Base-by-base conservation (phyloP, 768 basidiomycete species). In the Lepiota brunneoincarnata region DNA sequence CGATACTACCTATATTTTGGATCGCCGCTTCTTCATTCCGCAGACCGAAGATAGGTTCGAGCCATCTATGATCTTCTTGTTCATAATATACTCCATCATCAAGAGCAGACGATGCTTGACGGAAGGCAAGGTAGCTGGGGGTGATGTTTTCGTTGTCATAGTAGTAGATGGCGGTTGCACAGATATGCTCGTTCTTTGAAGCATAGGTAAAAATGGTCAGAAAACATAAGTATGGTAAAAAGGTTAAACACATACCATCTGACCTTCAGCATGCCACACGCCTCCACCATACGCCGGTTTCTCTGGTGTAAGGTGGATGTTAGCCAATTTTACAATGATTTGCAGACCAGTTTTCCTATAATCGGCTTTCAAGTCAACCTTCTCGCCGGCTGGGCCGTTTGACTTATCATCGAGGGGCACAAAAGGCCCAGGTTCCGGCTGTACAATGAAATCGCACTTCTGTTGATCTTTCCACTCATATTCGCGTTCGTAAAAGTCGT, bases 131-230 rank as follows among this genome's bases (percentile, higher is more conserved):
- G 4, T 50, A 38, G 9, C 63, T 61, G 0, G 58, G 18, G 1
- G 64, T 65, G 21, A 67, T 66, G 41, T 69, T 71, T 7, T 58
- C 49, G 42, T 42, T 51, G 1, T 62, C 63, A 38, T 67, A 69
- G 51, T 67, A 71, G 53, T 71, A 69, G 10, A 67, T 55, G 2
- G 67, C 54, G 1, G 64, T 64, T 3, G 70, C 69, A 23, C 63
- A 64, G 34, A 70, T 71, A 40, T 66, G 67, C 43, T 72, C 71
- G 42, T 72, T 72, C 64, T 68, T 41, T 15, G 40, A 18, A 18
- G 18, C n/a, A 17, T 23, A 15, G 36, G 9, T 24, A 12, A 12
- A 23, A 15, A 31, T 28, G 26, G 26, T 39, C 63, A 63, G 17
- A 20, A 23, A 18, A 17, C 20, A 10, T 41, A 20, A 24, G 24